phyloP scores from a whole-genome alignment of 2,329 filamentous ascomycete genomes.

The Verticillium nonalfalfae region DNA sequence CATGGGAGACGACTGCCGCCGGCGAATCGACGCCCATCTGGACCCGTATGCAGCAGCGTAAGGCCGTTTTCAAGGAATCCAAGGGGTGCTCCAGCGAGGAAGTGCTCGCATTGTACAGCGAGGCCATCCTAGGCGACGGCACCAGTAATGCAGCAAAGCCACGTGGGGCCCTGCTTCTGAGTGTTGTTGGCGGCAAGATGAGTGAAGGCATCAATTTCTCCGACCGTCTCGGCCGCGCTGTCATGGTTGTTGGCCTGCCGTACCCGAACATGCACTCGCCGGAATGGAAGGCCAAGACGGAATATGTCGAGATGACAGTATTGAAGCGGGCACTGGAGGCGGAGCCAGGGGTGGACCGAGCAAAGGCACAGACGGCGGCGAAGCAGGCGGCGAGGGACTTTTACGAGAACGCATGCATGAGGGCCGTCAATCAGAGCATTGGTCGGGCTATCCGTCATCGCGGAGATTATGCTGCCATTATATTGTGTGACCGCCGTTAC shows the following conservation, averaged over 20 bases:
- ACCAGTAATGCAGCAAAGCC: slow-evolving; percentile 6
- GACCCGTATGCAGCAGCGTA: slow-evolving; percentile 51
- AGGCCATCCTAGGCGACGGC: slow-evolving; percentile 53
- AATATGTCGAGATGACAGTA: slow-evolving; percentile 68
- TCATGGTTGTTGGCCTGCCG: slow-evolving; percentile 85
- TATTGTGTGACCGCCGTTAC: slow-evolving; percentile 79
- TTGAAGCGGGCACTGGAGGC: slow-evolving; percentile 31
- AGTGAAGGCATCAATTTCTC: slow-evolving; percentile 99
- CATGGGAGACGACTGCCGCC: slow-evolving; percentile 45
- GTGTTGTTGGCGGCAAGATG: slow-evolving; percentile 89
- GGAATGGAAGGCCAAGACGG: slow-evolving; percentile 88
- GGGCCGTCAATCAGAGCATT: slow-evolving; percentile 94
- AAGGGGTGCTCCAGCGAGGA: slow-evolving; percentile 57
- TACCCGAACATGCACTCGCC: slow-evolving; percentile 86
- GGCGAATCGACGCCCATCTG: slow-evolving; percentile 39
- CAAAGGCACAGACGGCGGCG: slow-evolving; percentile 16
- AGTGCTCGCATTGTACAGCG: slow-evolving; percentile 66
- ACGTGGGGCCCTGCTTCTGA: slow-evolving; percentile 73
- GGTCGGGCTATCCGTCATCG: slow-evolving; percentile 85
- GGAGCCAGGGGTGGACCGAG: slow-evolving; percentile 5
- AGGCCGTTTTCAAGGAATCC: slow-evolving; percentile 55
- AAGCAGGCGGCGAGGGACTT: slow-evolving; percentile 66
- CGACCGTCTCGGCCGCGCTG: slow-evolving; percentile 79
- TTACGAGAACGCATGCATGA: slow-evolving; percentile 94
- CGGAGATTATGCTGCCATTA: slow-evolving; percentile 83